Evolutionary conservation across 2,329 filamentous ascomycete genomes (phyloP), one percentile per base, ranked within the genome.

Genomic region (Colletotrichum viniferum): DNA sequence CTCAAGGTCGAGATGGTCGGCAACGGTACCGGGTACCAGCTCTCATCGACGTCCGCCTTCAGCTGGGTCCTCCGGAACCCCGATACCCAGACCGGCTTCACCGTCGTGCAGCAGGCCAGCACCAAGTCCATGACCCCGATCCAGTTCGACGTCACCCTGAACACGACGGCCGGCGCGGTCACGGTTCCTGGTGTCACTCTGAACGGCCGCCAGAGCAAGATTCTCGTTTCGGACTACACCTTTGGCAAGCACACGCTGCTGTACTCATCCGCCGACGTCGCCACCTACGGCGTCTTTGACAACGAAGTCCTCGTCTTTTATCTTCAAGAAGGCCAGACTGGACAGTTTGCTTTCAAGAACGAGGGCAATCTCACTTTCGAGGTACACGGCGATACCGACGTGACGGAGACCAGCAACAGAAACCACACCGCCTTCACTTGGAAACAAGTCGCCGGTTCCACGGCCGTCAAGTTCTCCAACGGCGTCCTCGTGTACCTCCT

Each of bases 261-360:
- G 1, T 95, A 94, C 82, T 94, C 92, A 0, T 93, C 93, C 4
- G 92, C 92, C 0, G 93, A 95, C 78, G 89, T 95, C 32, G 91
- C 92, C 76, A 94, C 92, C 0, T 94, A 92, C 90, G 48, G 83
- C 90, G n/a, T 85, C 87, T 62, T 82, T 0, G 84, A 88, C 55
- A 90, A 88, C 80, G 92, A 90, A n/a, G 88, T 92, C 2, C 82
- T 94, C 3, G 83, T 94, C 2, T 83, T 95, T 3, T 95, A 94
- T 77, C 85, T 88, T 4, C 87, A 86, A 91, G 91, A 9, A 91
- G 90, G 1, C 85, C 89, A 2, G 86, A 87, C 21, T 92, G 94
- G 79, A 76, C 93, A 95, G 78, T 84, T 94, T 30, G 90, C 89
- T 1, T 79, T 93, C 28, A 82, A 83, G n/a, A 79, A 75, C 64